phyloP scores from a whole-genome alignment of 208 protist genomes.

The Porcisia hertigi region DNA sequence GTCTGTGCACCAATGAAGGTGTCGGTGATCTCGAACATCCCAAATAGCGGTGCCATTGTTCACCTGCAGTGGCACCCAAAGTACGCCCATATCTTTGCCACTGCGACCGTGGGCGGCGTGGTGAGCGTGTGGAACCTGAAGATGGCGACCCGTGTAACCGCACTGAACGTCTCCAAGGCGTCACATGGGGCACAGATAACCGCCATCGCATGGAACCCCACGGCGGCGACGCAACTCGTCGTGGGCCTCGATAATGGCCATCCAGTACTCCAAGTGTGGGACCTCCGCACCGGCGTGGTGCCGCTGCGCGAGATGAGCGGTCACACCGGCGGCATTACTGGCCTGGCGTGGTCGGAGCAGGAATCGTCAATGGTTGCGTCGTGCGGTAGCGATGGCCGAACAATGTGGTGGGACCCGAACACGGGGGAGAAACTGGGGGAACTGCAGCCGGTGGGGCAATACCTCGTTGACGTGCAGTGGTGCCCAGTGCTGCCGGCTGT shows the following conservation, averaged over 20 bases:
- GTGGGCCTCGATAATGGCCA: constrained; percentile 90
- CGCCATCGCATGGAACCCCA: constrained; percentile 96
- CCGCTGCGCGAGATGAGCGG: constrained; percentile 81
- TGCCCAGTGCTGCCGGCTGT: constrained; percentile 86
- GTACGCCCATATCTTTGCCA: constrained; percentile 94
- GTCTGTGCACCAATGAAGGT: constrained; percentile 40
- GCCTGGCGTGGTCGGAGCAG: constrained; percentile 91
- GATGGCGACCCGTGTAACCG: constrained; percentile 79
- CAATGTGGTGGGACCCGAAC: constrained; percentile 94
- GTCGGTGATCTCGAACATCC: constrained; percentile 68
- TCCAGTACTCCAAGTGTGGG: constrained; percentile 97
- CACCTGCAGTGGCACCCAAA: constrained; percentile 85
- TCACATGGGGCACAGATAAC: constrained; percentile 55
- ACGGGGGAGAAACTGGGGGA: constrained; percentile 73
- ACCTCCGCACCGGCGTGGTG: constrained; percentile 92
- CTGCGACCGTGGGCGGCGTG: constrained; percentile 80
- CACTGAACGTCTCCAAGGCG: constrained; percentile 82
- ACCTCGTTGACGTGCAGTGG: constrained; percentile 96
- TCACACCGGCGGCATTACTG: constrained; percentile 92
- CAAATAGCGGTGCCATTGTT: constrained; percentile 44
- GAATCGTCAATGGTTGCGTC: constrained; percentile 93
- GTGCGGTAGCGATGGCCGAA: constrained; percentile 93
- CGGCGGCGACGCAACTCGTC: constrained; percentile 89
- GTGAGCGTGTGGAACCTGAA: constrained; percentile 96
- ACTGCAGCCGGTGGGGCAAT: constrained; percentile 71